Conservation (phyloP, 192 early-diverging fungal species). For the Backusella westeae region DNA sequence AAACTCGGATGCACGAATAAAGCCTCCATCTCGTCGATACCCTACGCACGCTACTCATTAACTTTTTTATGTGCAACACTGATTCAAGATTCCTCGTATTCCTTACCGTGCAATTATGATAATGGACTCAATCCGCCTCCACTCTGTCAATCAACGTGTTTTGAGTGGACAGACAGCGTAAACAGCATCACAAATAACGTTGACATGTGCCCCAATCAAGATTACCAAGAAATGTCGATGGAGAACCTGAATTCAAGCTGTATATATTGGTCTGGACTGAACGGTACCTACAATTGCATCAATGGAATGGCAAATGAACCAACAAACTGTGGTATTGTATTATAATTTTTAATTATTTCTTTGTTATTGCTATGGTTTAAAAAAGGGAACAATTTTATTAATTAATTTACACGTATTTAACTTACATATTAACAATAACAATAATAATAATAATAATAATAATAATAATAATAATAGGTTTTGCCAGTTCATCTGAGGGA, state of each 20-base stretch:
- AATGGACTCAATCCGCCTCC: conserved; percentile 26
- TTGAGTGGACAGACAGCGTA: conserved; percentile 27
- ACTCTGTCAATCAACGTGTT: conserved; percentile 33
- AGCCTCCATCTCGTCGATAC: conserved; percentile 15
- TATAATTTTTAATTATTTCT: neutral
- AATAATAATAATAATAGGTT: neutral
- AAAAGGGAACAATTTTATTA: neutral
- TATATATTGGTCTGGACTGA: conserved; percentile 29
- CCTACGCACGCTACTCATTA: conserved; percentile 34
- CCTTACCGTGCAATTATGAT: conserved; percentile 32
- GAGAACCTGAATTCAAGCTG: conserved; percentile 15
- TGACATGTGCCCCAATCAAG: conserved; percentile 16
- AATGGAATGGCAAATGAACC: conserved; percentile 34
- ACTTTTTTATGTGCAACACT: conserved; percentile 26
- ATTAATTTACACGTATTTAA: neutral
- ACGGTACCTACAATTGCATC: conserved; percentile 31
- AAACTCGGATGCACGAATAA: conserved; percentile 20
- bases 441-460: neutral
- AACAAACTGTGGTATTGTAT: conserved; percentile 32
- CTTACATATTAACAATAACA: neutral
- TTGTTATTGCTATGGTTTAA: neutral
- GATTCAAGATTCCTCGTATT: conserved; percentile 28
- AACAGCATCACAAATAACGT: conserved; percentile 15
- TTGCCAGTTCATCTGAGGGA: neutral
- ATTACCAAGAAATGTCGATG: neutral